phyloP scores from a whole-genome alignment of 306 rosid species.

The Adenanthera pavonina region DNA sequence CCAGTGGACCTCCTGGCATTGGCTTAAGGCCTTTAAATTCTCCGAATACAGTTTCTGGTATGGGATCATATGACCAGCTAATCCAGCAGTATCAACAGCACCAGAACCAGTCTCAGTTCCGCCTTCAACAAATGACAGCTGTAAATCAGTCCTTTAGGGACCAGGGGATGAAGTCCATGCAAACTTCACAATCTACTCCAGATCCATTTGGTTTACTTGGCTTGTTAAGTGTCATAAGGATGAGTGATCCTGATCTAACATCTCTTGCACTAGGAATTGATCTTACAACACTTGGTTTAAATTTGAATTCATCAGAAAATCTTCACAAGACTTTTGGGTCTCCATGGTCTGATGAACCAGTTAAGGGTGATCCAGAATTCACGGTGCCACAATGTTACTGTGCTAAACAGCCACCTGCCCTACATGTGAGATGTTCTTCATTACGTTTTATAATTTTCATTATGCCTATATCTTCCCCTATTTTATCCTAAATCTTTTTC shows the following conservation, averaged over 20 bases:
- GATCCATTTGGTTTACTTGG: constrained; percentile 97
- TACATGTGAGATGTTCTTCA: constrained; percentile 62
- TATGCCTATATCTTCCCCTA: constrained; percentile 19
- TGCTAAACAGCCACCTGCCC: constrained; percentile 77
- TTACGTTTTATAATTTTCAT: constrained; percentile 19
- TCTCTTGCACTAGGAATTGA: constrained; percentile 98
- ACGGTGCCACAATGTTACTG: constrained; percentile 82
- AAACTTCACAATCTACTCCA: constrained; percentile 72
- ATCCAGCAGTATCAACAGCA: constrained; percentile 93
- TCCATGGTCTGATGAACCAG: constrained; percentile 98
- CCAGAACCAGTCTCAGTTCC: constrained; percentile 86
- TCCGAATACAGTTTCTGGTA: constrained; percentile 77
- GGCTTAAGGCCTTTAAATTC: constrained; percentile 91
- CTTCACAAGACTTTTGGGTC: constrained; percentile 97
- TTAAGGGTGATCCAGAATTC: constrained; percentile 95
- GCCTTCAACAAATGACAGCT: constrained; percentile 83
- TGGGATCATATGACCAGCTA: constrained; percentile 88
- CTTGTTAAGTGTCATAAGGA: constrained; percentile 86
- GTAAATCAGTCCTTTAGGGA: constrained; percentile 86
- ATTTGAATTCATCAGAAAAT: constrained; percentile 92
- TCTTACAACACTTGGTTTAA: constrained; percentile 87
- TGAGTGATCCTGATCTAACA: constrained; percentile 89
- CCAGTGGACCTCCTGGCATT: constrained; percentile 94
- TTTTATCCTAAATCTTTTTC: constrained; percentile 22
- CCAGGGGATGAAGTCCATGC: constrained; percentile 80